These are phyloP conservation scores for Myxozyma sirexii DNA, from an alignment of 805 yeast genomes.

Conservation along the genomic window DNA sequence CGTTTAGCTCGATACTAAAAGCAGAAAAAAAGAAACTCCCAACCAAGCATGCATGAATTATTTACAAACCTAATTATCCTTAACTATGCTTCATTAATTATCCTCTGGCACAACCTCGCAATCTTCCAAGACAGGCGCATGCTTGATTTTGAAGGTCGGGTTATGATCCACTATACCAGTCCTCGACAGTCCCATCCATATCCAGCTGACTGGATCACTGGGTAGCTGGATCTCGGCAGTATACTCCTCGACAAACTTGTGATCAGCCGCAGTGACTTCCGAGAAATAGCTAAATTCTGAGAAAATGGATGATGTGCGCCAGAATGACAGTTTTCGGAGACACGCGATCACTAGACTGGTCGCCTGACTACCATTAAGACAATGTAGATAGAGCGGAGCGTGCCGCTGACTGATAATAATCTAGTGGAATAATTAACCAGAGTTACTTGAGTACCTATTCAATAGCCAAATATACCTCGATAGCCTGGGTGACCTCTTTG, in stretches of 20 bases:
- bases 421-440: slow-evolving; percentile 30
- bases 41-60: not conserved
- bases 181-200: slow-evolving; percentile 65
- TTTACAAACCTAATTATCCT: too few relatives aligned
- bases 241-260: slow-evolving; percentile 81
- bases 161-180: slow-evolving; percentile 58
- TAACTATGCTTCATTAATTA: too few relatives aligned
- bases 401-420: slow-evolving; percentile 59
- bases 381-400: slow-evolving; percentile 80
- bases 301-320: slow-evolving; percentile 87
- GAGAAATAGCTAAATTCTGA: slow-evolving; percentile 81
- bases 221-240: slow-evolving; percentile 64
- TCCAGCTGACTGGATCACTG: slow-evolving; percentile 57
- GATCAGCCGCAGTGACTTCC: slow-evolving; percentile 77
- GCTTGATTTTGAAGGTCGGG: slow-evolving; percentile 46
- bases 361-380: slow-evolving; percentile 86
- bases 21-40: not conserved
- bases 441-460: not conserved
- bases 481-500: slow-evolving; percentile 58
- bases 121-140: not conserved
- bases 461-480: slow-evolving; percentile 43
- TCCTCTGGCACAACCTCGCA: too few relatives aligned
- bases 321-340: slow-evolving; percentile 74
- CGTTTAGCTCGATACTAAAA: too few relatives aligned
- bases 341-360: slow-evolving; percentile 86